Conservation (phyloP, 1,284 basidiomycete genomes). For the Singerocomus rubriflavus region DNA sequence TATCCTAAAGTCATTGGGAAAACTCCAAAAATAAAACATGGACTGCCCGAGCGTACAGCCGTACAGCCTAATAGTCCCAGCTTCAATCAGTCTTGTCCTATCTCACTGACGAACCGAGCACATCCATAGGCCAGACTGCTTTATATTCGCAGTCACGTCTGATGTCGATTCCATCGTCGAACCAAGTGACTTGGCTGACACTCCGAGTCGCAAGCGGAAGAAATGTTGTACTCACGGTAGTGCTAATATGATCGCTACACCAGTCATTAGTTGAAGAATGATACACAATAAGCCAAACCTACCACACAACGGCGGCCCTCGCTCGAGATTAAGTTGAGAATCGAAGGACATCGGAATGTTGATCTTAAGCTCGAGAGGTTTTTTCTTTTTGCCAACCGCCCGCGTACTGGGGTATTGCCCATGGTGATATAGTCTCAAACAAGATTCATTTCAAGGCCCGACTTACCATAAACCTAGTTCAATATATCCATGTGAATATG, state of each 20-base stretch:
- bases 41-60: slow-evolving; percentile 9
- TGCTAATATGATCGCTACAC: slow-evolving; percentile 6
- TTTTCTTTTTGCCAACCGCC: neutral
- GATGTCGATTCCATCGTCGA: neutral
- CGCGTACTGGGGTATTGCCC: neutral
- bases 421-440: neutral
- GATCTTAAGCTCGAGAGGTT: neutral
- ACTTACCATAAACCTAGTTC: neutral
- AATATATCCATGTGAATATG: neutral
- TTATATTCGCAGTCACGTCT: neutral
- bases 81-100: neutral
- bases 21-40: slow-evolving; percentile 10
- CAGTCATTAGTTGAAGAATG: neutral
- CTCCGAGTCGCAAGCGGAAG: neutral
- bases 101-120: neutral
- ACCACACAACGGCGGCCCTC: slow-evolving; percentile 4
- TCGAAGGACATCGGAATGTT: neutral
- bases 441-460: slow-evolving; percentile 7
- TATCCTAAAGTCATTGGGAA: slow-evolving; percentile 9
- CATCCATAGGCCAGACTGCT: neutral
- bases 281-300: neutral
- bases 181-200: neutral
- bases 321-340: neutral
- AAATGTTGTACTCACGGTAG: slow-evolving; percentile 4
- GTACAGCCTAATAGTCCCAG: neutral